Percentiles rank a stretch among this genome's conserved stretches.
phyloP scores from a whole-genome alignment of 768 basidiomycete genomes.

The Russula foetens region DNA sequence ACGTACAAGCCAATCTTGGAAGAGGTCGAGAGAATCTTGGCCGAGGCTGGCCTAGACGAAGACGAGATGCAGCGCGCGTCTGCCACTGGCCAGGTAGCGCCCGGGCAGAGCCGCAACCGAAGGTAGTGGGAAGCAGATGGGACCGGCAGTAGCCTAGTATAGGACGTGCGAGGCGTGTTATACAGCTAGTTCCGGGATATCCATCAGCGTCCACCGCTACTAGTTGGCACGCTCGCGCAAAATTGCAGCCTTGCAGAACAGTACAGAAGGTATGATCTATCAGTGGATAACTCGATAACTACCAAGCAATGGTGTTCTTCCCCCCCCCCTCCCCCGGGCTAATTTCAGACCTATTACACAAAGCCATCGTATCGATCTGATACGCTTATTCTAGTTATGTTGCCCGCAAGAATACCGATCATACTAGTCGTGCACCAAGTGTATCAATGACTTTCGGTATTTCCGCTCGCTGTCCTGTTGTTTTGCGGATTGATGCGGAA shows the following conservation, averaged over 20 bases:
- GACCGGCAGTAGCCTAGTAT: background rate
- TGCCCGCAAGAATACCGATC: too few relatives aligned
- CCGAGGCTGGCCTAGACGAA: constrained; percentile 78
- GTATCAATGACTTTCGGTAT: too few relatives aligned
- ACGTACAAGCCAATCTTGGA: constrained; percentile 71
- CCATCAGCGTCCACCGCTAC: background rate
- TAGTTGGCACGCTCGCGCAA: background rate
- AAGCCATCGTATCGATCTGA: too few relatives aligned
- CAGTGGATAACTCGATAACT: background rate
- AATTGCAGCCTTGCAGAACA: background rate
- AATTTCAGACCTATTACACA: too few relatives aligned
- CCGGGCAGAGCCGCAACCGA: constrained; percentile 44
- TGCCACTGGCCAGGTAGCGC: constrained; percentile 30
- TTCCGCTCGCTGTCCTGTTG: too few relatives aligned
- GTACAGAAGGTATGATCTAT: background rate
- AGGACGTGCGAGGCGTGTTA: too few relatives aligned
- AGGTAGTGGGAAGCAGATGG: constrained; percentile 22
- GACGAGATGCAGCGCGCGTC: constrained; percentile 64
- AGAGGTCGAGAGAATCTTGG: constrained; percentile 77
- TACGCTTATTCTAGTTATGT: too few relatives aligned
- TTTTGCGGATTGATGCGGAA: too few relatives aligned
- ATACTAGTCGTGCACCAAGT: too few relatives aligned
- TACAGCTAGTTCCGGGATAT: background rate
- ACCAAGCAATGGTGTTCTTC: too few relatives aligned
- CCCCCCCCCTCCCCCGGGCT: background rate